phyloP scores from a whole-genome alignment of 2,329 filamentous ascomycete genomes.

The Talaromyces funiculosus region DNA sequence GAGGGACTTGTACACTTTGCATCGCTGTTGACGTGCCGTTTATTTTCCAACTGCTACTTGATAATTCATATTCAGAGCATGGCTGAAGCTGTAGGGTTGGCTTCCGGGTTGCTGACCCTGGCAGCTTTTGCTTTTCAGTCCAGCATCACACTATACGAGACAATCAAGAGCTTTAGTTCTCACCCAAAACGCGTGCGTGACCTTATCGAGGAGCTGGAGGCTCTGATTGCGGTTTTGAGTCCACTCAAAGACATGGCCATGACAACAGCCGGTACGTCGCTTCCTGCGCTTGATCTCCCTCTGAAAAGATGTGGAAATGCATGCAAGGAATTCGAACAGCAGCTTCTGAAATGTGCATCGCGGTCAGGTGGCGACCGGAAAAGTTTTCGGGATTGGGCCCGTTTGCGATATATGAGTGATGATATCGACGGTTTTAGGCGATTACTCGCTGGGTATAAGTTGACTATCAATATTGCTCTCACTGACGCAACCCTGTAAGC shows the following conservation, averaged over 20 bases:
- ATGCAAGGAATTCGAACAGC: constrained; percentile 39
- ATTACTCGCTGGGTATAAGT: constrained; percentile 39
- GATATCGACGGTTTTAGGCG: constrained; percentile 39
- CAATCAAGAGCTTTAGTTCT: constrained; percentile 34
- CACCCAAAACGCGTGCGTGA: constrained; percentile 37
- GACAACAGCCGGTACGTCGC: constrained; percentile 21
- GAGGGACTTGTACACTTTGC: too few relatives aligned
- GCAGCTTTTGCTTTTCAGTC: constrained; percentile 40
- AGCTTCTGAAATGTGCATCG: constrained; percentile 32
- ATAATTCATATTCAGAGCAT: too few relatives aligned
- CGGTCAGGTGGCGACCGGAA: constrained; percentile 30
- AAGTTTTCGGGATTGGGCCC: constrained; percentile 45
- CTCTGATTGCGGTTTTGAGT: constrained; percentile 34
- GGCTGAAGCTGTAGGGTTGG: constrained; percentile 34
- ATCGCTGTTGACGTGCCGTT: too few relatives aligned
- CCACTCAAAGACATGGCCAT: constrained; percentile 29
- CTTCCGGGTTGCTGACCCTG: constrained; percentile 14
- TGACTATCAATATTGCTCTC: constrained; percentile 39
- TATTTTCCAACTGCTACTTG: too few relatives aligned
- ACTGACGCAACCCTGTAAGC: constrained; percentile 39
- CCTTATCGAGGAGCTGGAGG: constrained; percentile 37
- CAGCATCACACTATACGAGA: constrained; percentile 34
- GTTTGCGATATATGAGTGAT: constrained; percentile 41
- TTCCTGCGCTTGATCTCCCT: constrained; percentile 33
- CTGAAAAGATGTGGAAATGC: constrained; percentile 39